Conservation (phyloP, 2,329 filamentous ascomycete genomes). For the Penicillium decumbens region DNA sequence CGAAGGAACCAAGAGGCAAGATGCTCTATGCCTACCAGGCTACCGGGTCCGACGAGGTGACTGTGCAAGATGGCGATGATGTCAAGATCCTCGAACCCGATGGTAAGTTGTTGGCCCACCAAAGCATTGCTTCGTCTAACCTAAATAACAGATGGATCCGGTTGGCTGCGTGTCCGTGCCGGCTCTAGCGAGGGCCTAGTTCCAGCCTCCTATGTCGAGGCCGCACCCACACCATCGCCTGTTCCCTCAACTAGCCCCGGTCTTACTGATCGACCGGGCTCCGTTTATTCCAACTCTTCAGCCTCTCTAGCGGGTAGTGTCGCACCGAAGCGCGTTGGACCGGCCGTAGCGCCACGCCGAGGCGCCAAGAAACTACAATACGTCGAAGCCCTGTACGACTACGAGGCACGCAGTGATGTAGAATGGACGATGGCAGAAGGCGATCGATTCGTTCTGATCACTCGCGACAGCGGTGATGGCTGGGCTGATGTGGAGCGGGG, state of each 20-base stretch:
- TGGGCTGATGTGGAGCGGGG: conserved; percentile 97
- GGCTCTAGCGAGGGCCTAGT: conserved; percentile 75
- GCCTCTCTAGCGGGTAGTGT: conserved; percentile 59
- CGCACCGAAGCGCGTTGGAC: conserved; percentile 74
- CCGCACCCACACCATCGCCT: conserved; percentile 48
- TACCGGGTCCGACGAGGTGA: conserved; percentile 73
- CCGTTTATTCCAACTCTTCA: conserved; percentile 72
- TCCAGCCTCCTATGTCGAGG: conserved; percentile 78
- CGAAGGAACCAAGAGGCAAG: conserved; percentile 64
- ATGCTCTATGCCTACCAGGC: conserved; percentile 89
- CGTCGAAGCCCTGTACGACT: conserved; percentile 89
- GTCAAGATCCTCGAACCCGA: conserved; percentile 78
- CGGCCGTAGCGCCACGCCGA: conserved; percentile 81
- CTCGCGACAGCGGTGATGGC: conserved; percentile 82
- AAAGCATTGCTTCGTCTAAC: neutral
- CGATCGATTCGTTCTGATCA: conserved; percentile 85
- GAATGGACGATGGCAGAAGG: conserved; percentile 91
- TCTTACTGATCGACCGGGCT: conserved; percentile 58
- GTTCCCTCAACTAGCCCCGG: conserved; percentile 33
- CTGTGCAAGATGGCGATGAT: conserved; percentile 71
- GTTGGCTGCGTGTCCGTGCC: conserved; percentile 80
- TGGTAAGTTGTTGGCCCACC: conserved; percentile 55
- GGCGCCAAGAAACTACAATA: conserved; percentile 93
- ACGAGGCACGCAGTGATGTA: conserved; percentile 74
- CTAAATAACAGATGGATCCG: conserved; percentile 65